phyloP scores from a whole-genome alignment of 2,329 filamentous ascomycete genomes.

The Pezicula carpinea region DNA sequence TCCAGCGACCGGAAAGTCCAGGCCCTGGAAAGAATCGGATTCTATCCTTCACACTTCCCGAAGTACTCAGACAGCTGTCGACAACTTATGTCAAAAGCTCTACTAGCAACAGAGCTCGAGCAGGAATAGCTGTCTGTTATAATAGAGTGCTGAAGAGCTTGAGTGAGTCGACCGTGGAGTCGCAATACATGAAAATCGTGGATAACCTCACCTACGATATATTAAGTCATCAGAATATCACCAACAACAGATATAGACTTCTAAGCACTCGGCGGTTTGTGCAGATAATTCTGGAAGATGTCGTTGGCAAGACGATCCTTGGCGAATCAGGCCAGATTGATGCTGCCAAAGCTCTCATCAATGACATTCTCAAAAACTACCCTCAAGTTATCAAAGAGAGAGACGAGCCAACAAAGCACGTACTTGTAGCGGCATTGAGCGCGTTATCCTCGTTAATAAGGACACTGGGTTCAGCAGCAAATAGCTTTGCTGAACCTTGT shows the following conservation, averaged over 20 bases:
- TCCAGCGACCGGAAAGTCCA: slow-evolving; percentile 66
- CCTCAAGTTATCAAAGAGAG: slow-evolving; percentile 84
- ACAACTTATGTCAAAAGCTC: slow-evolving; percentile 73
- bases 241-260: slow-evolving; percentile 81
- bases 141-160: slow-evolving; percentile 73
- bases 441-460: slow-evolving; percentile 74
- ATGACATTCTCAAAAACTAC: slow-evolving; percentile 89
- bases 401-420: slow-evolving; percentile 83
- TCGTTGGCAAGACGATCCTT: slow-evolving; percentile 75
- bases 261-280: slow-evolving; percentile 82
- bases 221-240: slow-evolving; percentile 69
- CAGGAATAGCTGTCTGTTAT: slow-evolving; percentile 84
- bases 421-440: slow-evolving; percentile 72
- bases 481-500: slow-evolving; percentile 73
- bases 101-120: slow-evolving; percentile 75
- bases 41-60: slow-evolving; percentile 68
- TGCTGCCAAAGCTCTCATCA: slow-evolving; percentile 76
- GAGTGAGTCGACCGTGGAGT: slow-evolving; percentile 78
- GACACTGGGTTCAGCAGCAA: slow-evolving; percentile 77
- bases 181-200: slow-evolving; percentile 75
- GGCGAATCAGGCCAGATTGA: slow-evolving; percentile 85
- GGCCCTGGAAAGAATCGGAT: slow-evolving; percentile 69
- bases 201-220: slow-evolving; percentile 78
- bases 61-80: slow-evolving; percentile 76
- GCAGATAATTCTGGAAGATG: slow-evolving; percentile 76